Percentiles rank a stretch among this genome's conserved stretches.
Conservation (phyloP, 1,284 basidiomycete genomes). For the Cutaneotrichosporon sp. region DNA sequence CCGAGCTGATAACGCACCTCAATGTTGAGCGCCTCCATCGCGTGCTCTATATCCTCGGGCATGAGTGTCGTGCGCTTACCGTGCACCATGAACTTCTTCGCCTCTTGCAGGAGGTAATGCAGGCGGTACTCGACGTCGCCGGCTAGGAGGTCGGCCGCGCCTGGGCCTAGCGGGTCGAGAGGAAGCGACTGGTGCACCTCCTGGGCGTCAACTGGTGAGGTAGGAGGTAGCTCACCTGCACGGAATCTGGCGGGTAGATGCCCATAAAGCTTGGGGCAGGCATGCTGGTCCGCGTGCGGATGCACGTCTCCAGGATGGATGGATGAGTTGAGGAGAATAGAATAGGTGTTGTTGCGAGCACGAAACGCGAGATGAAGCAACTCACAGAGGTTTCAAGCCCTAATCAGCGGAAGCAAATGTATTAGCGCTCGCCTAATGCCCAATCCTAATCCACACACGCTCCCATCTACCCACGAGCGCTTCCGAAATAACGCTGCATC, state of each 20-base stretch:
- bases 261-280: slow-evolving; percentile 43
- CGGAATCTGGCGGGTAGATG: slow-evolving; percentile 48
- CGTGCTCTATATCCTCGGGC: slow-evolving; percentile 88
- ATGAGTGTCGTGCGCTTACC: slow-evolving; percentile 81
- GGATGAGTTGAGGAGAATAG: not conserved
- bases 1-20: slow-evolving; percentile 58
- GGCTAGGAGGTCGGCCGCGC: slow-evolving; percentile 79
- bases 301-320: slow-evolving; percentile 5
- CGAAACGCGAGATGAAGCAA: slow-evolving; percentile 2
- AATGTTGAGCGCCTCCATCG: slow-evolving; percentile 88
- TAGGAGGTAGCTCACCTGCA: slow-evolving; percentile 31
- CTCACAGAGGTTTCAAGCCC: not conserved
- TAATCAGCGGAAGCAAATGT: slow-evolving; percentile 11
- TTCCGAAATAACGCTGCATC: not conserved
- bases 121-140: slow-evolving; percentile 96
- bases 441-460: not conserved
- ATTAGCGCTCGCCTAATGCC: not conserved
- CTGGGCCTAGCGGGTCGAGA: slow-evolving; percentile 73
- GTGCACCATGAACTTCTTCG: slow-evolving; percentile 94
- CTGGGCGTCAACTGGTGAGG: slow-evolving; percentile 54
- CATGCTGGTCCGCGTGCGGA: slow-evolving; percentile 29
- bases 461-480: too few species aligned
- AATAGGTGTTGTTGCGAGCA: not conserved
- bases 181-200: slow-evolving; percentile 89
- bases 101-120: slow-evolving; percentile 75